Conservation (phyloP, 306 rosid species). For the Amphicarpaea edgeworthii region DNA sequence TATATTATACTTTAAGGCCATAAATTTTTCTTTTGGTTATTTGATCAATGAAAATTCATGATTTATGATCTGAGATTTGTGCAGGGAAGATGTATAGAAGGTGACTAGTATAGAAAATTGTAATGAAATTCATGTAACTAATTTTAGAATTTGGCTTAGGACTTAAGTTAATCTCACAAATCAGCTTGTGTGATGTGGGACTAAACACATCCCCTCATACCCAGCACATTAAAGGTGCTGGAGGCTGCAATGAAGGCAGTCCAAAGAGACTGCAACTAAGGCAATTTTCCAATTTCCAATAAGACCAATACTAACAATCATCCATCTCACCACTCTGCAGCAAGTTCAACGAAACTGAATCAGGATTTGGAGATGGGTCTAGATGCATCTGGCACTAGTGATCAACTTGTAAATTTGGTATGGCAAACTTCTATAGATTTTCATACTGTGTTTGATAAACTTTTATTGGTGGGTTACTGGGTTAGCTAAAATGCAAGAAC, state of each 20-base stretch:
- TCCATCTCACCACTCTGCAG: conserved; percentile 40
- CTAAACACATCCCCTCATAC: neutral
- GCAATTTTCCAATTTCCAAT: neutral
- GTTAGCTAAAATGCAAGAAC: conserved; percentile 21
- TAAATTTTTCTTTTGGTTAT: conserved; percentile 34
- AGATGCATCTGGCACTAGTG: conserved; percentile 26
- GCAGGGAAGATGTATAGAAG: conserved; percentile 35
- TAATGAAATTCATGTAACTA: conserved; percentile 31
- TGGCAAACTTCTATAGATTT: conserved; percentile 11
- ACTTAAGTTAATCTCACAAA: neutral
- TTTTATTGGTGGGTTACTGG: conserved; percentile 37
- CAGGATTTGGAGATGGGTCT: conserved; percentile 30
- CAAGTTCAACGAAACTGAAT: conserved; percentile 45
- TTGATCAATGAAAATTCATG: conserved; percentile 31
- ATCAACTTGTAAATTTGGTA: conserved; percentile 46
- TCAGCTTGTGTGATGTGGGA: neutral
- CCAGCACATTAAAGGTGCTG: conserved; percentile 6
- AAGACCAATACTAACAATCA: conserved; percentile 27
- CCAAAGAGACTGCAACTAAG: neutral
- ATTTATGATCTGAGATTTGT: conserved; percentile 44
- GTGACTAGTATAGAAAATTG: conserved; percentile 27
- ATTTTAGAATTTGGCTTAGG: neutral
- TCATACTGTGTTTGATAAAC: conserved; percentile 15
- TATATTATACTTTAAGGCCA: conserved; percentile 42
- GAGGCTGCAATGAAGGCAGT: neutral